These are phyloP conservation scores for Fusarium miscanthi DNA, from an alignment of 2,329 filamentous ascomycete genomes.

Conservation along the genomic window DNA sequence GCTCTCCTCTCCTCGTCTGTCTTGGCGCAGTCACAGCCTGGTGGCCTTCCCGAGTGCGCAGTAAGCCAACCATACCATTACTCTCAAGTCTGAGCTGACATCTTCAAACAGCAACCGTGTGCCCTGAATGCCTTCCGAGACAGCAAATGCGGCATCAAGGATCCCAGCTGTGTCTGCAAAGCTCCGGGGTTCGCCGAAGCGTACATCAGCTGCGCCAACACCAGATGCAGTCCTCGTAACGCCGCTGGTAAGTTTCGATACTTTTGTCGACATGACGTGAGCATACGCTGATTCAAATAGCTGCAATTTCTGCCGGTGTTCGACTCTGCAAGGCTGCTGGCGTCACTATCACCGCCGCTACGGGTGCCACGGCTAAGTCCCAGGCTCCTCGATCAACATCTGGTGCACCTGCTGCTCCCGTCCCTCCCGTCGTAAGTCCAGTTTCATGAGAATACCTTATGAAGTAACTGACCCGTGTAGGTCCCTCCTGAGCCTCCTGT, in stretches of 20 bases:
- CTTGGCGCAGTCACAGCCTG: not conserved
- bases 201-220: not conserved
- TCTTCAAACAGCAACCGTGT: constrained; percentile 5
- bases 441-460: accelerated
- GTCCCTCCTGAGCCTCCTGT: not conserved
- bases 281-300: not conserved
- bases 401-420: not conserved
- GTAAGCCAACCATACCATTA: not conserved
- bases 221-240: not conserved
- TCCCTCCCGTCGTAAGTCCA: constrained; percentile 7
- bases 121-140: constrained; percentile 1
- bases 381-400: not conserved
- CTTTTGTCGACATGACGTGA: accelerated
- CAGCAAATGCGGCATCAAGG: constrained; percentile 3
- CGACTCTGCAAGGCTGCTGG: constrained; percentile 9
- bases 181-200: not conserved
- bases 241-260: not conserved
- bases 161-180: constrained; percentile 22
- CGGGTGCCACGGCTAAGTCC: not conserved
- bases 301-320: not conserved
- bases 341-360: not conserved
- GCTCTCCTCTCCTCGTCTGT: constrained; percentile 1
- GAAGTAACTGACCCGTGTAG: not conserved
- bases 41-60: constrained; percentile 4
- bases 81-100: not conserved